Percentiles rank a stretch among this genome's conserved stretches.
These are phyloP conservation scores for Penicillium canariense DNA, from an alignment of 495 filamentous ascomycete genomes.

Conservation along the genomic window DNA sequence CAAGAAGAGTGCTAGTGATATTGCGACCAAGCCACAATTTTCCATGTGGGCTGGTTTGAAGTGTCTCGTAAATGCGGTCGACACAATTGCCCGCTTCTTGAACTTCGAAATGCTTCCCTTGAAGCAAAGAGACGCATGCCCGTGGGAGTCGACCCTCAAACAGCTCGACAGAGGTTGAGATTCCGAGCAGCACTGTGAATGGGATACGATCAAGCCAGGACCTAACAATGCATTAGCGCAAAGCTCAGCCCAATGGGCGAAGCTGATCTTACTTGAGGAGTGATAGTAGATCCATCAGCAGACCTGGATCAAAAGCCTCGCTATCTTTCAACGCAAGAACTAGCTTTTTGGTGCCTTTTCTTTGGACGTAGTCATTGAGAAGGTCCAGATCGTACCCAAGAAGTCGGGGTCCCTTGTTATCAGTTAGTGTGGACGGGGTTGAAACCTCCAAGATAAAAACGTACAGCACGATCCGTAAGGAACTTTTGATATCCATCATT, in stretches of 20 bases:
- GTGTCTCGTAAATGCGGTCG: conserved; percentile 72
- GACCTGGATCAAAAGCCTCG: conserved; percentile 81
- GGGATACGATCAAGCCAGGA: conserved; percentile 89
- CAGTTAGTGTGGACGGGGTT: too few species aligned
- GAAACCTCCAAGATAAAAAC: conserved; percentile 15
- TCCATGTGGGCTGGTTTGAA: conserved; percentile 54
- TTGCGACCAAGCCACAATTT: conserved; percentile 67
- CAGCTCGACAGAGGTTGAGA: conserved; percentile 86
- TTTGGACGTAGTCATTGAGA: conserved; percentile 63
- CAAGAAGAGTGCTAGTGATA: conserved; percentile 61
- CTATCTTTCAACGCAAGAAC: conserved; percentile 84
- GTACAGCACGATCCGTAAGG: conserved; percentile 53
- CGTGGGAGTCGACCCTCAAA: conserved; percentile 84
- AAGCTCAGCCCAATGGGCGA: neutral
- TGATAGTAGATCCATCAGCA: conserved; percentile 74
- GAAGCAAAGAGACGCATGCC: conserved; percentile 63
- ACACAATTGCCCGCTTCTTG: conserved; percentile 71
- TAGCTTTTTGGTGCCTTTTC: conserved; percentile 56
- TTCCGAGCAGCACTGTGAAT: conserved; percentile 80
- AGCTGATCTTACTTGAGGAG: conserved; percentile 63
- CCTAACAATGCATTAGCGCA: conserved; percentile 42
- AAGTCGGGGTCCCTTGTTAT: conserved; percentile 59
- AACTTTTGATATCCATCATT: conserved; percentile 45
- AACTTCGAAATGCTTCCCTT: conserved; percentile 81
- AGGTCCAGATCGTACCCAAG: conserved; percentile 90